These are phyloP conservation scores for Maudiozyma bulderi DNA, from an alignment of 805 yeast species.

Conservation along the genomic window DNA sequence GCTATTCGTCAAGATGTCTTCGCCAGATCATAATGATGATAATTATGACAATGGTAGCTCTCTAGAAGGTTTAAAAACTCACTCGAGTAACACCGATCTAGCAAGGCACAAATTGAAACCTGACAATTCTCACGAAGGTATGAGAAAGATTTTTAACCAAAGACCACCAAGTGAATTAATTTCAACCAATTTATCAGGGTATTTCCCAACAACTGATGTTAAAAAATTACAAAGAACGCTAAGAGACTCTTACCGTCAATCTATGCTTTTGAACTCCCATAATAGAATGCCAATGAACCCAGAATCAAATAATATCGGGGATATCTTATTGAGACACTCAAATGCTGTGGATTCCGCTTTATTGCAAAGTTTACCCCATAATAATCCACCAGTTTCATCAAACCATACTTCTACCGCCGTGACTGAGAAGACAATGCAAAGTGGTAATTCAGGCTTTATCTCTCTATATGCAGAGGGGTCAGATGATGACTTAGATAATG, in stretches of 20 bases:
- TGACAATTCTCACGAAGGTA: constrained; percentile 22
- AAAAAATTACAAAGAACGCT: constrained; percentile 69
- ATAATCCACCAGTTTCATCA: not conserved
- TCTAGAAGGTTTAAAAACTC: not conserved
- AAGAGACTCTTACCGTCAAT: constrained; percentile 72
- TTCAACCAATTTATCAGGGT: constrained; percentile 79
- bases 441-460: not conserved
- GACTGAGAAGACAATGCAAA: constrained; percentile 5
- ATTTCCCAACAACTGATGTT: constrained; percentile 77
- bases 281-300: constrained; percentile 21
- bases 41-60: not conserved
- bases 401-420: constrained; percentile 18
- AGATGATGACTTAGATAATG: constrained; percentile 13
- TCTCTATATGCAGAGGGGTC: constrained; percentile 1
- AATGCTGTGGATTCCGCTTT: constrained; percentile 45
- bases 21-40: not conserved
- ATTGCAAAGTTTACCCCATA: constrained; percentile 21
- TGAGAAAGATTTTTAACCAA: constrained; percentile 57
- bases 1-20: constrained; percentile 25
- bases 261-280: constrained; percentile 41
- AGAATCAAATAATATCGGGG: constrained; percentile 49
- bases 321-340: constrained; percentile 46
- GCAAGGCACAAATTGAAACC: constrained; percentile 6
- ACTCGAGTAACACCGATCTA: not conserved
- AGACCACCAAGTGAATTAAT: constrained; percentile 91